phyloP scores from a whole-genome alignment of 352 stramenopile genomes.

The Globisporangium nagaii region DNA sequence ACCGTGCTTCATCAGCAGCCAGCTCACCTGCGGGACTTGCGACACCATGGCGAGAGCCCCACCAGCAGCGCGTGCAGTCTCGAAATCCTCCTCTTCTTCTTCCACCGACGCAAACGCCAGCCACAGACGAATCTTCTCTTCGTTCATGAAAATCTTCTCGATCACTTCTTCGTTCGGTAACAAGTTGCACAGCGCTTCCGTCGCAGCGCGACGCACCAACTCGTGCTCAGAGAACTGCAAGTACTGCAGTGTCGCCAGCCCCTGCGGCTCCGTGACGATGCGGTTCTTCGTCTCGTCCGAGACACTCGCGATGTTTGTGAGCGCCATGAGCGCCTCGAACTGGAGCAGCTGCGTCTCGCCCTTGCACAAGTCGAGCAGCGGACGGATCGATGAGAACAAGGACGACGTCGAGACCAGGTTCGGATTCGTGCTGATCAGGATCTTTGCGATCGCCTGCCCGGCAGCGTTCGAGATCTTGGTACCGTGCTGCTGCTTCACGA shows the following conservation, averaged over 20 bases:
- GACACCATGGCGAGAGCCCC: conserved; percentile 94
- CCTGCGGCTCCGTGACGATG: conserved; percentile 61
- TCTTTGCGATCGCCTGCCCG: conserved; percentile 92
- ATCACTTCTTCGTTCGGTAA: conserved; percentile 92
- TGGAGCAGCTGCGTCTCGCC: conserved; percentile 89
- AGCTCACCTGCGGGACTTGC: conserved; percentile 65
- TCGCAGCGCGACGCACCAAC: conserved; percentile 94
- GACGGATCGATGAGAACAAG: conserved; percentile 72
- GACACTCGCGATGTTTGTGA: conserved; percentile 96
- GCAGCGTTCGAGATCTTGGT: conserved; percentile 87
- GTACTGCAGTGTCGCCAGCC: conserved; percentile 74
- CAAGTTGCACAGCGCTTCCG: conserved; percentile 96
- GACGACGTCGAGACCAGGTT: conserved; percentile 80
- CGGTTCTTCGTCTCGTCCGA: conserved; percentile 93
- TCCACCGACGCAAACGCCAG: conserved; percentile 90
- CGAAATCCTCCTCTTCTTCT: conserved; percentile 89
- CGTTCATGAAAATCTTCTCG: conserved; percentile 88
- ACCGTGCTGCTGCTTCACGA: conserved; percentile 34
- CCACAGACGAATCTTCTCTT: conserved; percentile 92
- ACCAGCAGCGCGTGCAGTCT: conserved; percentile 87
- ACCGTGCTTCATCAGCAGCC: conserved; percentile 63
- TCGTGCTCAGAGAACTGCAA: conserved; percentile 97
- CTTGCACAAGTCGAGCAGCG: conserved; percentile 92
- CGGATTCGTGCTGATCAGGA: conserved; percentile 96
- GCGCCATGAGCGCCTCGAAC: conserved; percentile 94